These are phyloP conservation scores for Gentiana straminea DNA, from an alignment of 257 asterid species.

Conservation along the genomic window DNA sequence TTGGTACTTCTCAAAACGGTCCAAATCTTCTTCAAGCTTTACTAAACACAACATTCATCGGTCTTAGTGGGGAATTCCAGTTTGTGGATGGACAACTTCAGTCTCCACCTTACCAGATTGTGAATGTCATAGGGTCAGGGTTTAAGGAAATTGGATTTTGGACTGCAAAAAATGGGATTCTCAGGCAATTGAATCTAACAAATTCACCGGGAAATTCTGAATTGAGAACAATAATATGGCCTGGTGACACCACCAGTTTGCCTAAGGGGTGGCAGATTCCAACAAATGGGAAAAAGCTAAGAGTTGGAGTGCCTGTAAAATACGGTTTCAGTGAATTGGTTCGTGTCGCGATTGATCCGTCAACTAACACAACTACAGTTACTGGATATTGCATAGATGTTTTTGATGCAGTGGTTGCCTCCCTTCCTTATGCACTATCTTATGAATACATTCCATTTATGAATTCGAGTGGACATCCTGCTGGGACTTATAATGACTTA, in stretches of 20 bases:
- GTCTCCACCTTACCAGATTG: conserved; percentile 28
- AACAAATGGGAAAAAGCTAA: conserved; percentile 31
- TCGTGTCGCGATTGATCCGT: conserved; percentile 15
- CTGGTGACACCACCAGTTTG: conserved; percentile 20
- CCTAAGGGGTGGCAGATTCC: conserved; percentile 58
- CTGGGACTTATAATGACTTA: conserved; percentile 20
- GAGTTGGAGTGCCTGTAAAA: conserved; percentile 35
- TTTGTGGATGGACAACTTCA: conserved; percentile 35
- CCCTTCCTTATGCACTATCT: conserved; percentile 28
- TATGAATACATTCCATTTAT: conserved; percentile 36
- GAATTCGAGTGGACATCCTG: conserved; percentile 17
- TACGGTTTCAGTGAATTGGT: conserved; percentile 31
- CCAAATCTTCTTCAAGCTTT: conserved; percentile 19
- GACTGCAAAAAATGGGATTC: conserved; percentile 17
- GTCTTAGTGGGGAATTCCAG: conserved; percentile 32
- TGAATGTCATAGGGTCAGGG: conserved; percentile 30
- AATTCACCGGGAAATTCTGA: background rate
- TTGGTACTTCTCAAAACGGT: conserved; percentile 21
- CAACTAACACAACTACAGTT: conserved; percentile 16
- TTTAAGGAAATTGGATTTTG: conserved; percentile 33
- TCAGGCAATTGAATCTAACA: background rate
- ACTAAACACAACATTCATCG: conserved; percentile 17
- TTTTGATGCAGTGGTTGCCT: conserved; percentile 36
- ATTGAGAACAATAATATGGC: conserved; percentile 33
- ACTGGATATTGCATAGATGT: conserved; percentile 39